Evolutionary conservation across 805 yeast genomes (phyloP), one percentile per base, ranked within the genome.

Genomic region (Zygosaccharomyces bailii): DNA sequence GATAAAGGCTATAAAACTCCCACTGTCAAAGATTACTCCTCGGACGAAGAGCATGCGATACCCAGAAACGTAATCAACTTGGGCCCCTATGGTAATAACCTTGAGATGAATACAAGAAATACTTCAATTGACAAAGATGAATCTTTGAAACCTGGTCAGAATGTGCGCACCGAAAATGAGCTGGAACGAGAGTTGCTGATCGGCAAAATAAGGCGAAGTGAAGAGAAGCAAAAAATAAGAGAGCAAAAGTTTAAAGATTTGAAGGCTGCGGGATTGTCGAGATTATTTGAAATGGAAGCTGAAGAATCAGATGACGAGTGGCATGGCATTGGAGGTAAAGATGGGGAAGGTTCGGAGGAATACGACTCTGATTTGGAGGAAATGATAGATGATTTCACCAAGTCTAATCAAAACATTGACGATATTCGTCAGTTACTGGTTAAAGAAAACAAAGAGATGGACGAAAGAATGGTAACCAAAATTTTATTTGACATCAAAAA

Each of bases 261-360:
- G 70, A 84, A 76, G 49, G 67, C 74, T 21, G 72, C 67, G 45
- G 90, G 90, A 2, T 52, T 80, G 14, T 72, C 72, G 42, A 71
- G 76, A 19, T 74, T 86, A 43, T 70, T 86, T 60, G 91, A 86
- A 55, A 82, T 84, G 39, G 93, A 86, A 68, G 95, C 95, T 34
- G 89, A 78, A 53, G 95, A 86, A 67, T 84, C 93, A 29, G 95
- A 86, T 48, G 95, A 86, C 70, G 95, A 86, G 68, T 86, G 88
- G 86, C 76, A 76, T 39, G 95, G 93, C 3, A 55, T 84, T 39
- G 93, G 91, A 51, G 95, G 95, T 48, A 69, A 58, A 4, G 90
- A 84, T 53, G 84, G 81, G 8, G 72, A 70, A 41, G 51, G 54
- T n/a, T 57, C 65, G 2, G 71, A 69, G 36, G 78, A 69, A 34